These are phyloP conservation scores for Ustilago nuda DNA, from an alignment of 1,284 basidiomycete species.

Conservation along the genomic window DNA sequence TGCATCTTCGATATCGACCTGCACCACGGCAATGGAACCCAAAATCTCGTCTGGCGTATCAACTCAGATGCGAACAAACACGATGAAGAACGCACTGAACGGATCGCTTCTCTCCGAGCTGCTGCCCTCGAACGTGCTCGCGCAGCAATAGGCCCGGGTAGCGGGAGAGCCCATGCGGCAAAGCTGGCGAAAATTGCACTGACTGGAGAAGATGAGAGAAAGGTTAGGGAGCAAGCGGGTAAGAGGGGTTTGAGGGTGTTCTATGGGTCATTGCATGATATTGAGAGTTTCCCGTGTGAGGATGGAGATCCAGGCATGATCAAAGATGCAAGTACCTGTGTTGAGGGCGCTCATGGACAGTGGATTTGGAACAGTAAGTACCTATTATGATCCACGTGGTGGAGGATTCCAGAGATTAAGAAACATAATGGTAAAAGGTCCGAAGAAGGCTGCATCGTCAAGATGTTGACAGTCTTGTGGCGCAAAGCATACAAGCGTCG, in stretches of 20 bases:
- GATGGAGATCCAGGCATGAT: slow-evolving; percentile 83
- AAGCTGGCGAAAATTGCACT: slow-evolving; percentile 25
- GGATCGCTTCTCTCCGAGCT: slow-evolving; percentile 33
- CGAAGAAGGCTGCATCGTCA: slow-evolving; percentile 29
- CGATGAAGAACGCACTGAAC: slow-evolving; percentile 53
- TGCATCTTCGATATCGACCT: slow-evolving; percentile 94
- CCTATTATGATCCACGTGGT: neutral
- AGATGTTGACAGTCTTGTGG: slow-evolving; percentile 29
- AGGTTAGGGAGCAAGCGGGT: slow-evolving; percentile 34
- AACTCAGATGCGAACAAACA: slow-evolving; percentile 80
- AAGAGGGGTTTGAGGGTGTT: slow-evolving; percentile 75
- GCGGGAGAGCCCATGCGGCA: slow-evolving; percentile 22
- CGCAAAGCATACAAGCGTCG: slow-evolving; percentile 2
- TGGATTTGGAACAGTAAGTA: slow-evolving; percentile 74
- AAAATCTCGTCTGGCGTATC: slow-evolving; percentile 88
- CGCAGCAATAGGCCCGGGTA: slow-evolving; percentile 16
- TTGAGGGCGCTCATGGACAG: slow-evolving; percentile 87
- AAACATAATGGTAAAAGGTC: slow-evolving; percentile 64
- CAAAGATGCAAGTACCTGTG: slow-evolving; percentile 81
- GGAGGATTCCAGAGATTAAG: slow-evolving; percentile 31
- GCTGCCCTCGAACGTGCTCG: slow-evolving; percentile 35
- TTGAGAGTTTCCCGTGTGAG: slow-evolving; percentile 90
- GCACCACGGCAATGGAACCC: slow-evolving; percentile 88
- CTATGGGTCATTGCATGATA: slow-evolving; percentile 90
- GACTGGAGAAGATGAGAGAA: slow-evolving; percentile 25